A percentile compares a stretch with the other conserved stretches of the same genome.
Evolutionary conservation across 768 basidiomycete species (phyloP).

Genomic region (Cyclocybe cylindracea): DNA sequence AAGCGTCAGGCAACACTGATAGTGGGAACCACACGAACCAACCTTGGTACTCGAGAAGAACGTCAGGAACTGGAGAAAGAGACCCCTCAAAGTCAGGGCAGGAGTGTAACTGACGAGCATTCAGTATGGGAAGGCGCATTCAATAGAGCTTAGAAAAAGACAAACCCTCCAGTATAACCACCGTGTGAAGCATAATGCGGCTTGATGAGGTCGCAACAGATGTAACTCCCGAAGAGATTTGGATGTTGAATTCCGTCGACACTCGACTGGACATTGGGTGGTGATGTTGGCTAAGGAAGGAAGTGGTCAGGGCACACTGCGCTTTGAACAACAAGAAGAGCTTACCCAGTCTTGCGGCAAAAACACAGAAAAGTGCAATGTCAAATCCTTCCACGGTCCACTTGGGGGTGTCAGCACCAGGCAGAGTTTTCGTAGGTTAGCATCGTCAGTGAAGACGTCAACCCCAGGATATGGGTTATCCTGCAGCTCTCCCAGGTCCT

Average conservation of each 20-base stretch:
- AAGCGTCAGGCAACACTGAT: background rate
- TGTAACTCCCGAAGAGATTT: conserved; percentile 36
- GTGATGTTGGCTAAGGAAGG: conserved; percentile 32
- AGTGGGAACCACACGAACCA: conserved; percentile 1
- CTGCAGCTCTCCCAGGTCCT: conserved; percentile 41
- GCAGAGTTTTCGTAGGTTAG: conserved; percentile 41
- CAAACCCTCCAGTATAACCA: conserved; percentile 40
- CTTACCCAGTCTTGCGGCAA: conserved; percentile 42
- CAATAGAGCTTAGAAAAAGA: background rate
- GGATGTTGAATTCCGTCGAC: conserved; percentile 40
- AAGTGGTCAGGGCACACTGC: background rate
- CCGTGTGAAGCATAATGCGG: conserved; percentile 13
- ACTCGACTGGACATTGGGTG: conserved; percentile 35
- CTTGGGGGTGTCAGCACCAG: conserved; percentile 44
- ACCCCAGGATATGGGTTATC: conserved; percentile 46
- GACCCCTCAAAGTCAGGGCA: conserved; percentile 44
- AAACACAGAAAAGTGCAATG: conserved; percentile 40
- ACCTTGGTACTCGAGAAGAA: conserved; percentile 42
- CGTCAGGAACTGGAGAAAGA: conserved; percentile 46
- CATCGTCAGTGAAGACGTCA: conserved; percentile 41
- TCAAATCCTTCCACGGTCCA: conserved; percentile 45
- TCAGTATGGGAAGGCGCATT: background rate
- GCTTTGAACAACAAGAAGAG: background rate
- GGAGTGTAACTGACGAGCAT: conserved; percentile 36
- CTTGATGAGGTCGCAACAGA: conserved; percentile 47